phyloP scores from a whole-genome alignment of 1,284 basidiomycete genomes.

The Trametes versicolor region DNA sequence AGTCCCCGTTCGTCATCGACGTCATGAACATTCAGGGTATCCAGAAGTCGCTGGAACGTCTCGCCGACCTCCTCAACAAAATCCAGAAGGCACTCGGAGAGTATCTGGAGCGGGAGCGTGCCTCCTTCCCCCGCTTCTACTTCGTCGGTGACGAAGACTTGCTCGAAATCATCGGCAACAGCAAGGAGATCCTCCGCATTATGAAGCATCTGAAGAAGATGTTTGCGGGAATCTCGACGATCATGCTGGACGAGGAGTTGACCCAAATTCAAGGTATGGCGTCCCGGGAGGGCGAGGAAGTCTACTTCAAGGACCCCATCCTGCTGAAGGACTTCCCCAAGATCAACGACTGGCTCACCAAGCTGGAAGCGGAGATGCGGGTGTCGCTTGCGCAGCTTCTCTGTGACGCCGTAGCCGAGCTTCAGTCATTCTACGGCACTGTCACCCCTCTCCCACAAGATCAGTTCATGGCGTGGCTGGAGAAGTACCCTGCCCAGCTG shows the following conservation, averaged over 20 bases:
- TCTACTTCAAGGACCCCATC: slow-evolving; percentile 86
- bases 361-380: slow-evolving; percentile 95
- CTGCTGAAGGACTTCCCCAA: slow-evolving; percentile 93
- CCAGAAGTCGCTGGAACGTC: slow-evolving; percentile 96
- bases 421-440: slow-evolving; percentile 85
- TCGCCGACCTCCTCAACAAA: slow-evolving; percentile 96
- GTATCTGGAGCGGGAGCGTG: slow-evolving; percentile 96
- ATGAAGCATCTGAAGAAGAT: slow-evolving; percentile 99
- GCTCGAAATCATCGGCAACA: slow-evolving; percentile 99
- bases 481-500: slow-evolving; percentile 94
- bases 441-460: slow-evolving; percentile 64
- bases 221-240: slow-evolving; percentile 97
- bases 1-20: slow-evolving; percentile 97
- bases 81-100: slow-evolving; percentile 99
- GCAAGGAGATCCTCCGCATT: slow-evolving; percentile 96
- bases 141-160: slow-evolving; percentile 99
- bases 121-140: slow-evolving; percentile 99
- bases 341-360: slow-evolving; percentile 98
- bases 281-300: slow-evolving; percentile 95
- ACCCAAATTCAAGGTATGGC: slow-evolving; percentile 91
- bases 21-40: slow-evolving; percentile 97
- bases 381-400: slow-evolving; percentile 87
- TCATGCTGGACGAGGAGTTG: slow-evolving; percentile 90
- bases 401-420: slow-evolving; percentile 81
- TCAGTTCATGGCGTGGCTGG: slow-evolving; percentile 90